phyloP scores from a whole-genome alignment of 2,329 filamentous ascomycete species.

The Hirsutella minnesotensis region DNA sequence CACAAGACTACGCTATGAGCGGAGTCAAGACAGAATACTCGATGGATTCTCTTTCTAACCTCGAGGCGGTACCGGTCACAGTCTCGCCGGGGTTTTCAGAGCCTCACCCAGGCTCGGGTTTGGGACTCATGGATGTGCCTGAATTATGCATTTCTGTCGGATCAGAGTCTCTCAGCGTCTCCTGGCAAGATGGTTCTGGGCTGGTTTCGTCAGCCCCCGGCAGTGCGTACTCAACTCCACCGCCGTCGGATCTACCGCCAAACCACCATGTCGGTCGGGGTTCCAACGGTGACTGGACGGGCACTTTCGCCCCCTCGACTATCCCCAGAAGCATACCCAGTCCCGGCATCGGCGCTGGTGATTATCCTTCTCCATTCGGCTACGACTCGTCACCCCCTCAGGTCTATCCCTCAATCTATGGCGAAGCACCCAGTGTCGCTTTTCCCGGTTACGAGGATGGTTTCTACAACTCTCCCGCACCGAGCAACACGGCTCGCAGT shows the following conservation, averaged over 20 bases:
- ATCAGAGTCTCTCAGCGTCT: neutral
- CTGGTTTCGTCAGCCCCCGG: slow-evolving; percentile 34
- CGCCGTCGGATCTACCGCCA: slow-evolving; percentile 24
- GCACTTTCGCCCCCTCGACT: slow-evolving; percentile 15
- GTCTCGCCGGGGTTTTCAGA: slow-evolving; percentile 10
- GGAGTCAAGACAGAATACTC: slow-evolving; percentile 11
- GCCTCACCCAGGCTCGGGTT: slow-evolving; percentile 10
- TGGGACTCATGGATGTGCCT: slow-evolving; percentile 10
- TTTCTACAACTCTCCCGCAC: slow-evolving; percentile 23
- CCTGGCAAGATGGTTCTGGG: slow-evolving; percentile 25
- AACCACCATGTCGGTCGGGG: slow-evolving; percentile 14
- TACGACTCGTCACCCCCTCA: slow-evolving; percentile 15
- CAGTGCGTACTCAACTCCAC: slow-evolving; percentile 34
- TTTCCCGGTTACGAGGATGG: slow-evolving; percentile 25
- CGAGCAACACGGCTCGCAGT: slow-evolving; percentile 34
- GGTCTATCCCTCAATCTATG: slow-evolving; percentile 22
- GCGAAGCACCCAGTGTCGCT: slow-evolving; percentile 15
- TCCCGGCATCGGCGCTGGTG: slow-evolving; percentile 9
- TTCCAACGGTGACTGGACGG: slow-evolving; percentile 20
- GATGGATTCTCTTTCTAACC: slow-evolving; percentile 7
- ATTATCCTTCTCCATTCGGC: slow-evolving; percentile 18
- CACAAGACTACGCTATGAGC: slow-evolving; percentile 10
- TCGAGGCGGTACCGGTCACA: slow-evolving; percentile 8
- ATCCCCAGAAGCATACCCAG: slow-evolving; percentile 8
- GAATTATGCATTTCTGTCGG: slow-evolving; percentile 8